A percentile compares a stretch with the other conserved stretches of the same genome.
Evolutionary conservation across 106 monocot genomes (phyloP).

Genomic region (Acorus calamus): DNA sequence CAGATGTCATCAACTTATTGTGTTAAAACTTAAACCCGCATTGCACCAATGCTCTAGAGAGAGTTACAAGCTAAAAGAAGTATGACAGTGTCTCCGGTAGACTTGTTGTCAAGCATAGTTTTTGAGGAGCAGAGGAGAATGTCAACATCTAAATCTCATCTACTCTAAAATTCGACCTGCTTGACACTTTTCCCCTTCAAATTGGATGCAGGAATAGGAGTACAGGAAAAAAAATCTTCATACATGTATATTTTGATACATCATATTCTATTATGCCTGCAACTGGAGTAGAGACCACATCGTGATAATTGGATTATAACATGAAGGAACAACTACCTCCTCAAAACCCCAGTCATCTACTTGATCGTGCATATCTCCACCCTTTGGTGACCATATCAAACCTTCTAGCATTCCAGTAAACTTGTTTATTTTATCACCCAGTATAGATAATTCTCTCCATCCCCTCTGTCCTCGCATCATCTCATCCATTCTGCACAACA

Average conservation of each 20-base stretch:
- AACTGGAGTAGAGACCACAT: too few relatives aligned
- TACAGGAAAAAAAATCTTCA: not conserved
- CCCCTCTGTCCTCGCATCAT: slow-evolving; percentile 96
- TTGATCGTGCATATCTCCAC: slow-evolving; percentile 40
- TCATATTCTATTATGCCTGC: not conserved
- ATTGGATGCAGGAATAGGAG: too few relatives aligned
- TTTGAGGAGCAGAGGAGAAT: too few relatives aligned
- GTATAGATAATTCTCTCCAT: slow-evolving; percentile 74
- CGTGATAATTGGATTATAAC: not conserved
- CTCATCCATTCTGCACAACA: slow-evolving; percentile 74
- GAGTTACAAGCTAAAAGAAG: too few relatives aligned
- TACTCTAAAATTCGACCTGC: too few relatives aligned
- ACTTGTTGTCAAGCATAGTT: too few relatives aligned
- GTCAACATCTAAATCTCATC: too few relatives aligned
- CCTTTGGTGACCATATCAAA: slow-evolving; percentile 81
- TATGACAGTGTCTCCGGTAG: too few relatives aligned
- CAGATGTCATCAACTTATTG: too few relatives aligned
- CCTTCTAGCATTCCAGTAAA: slow-evolving; percentile 90
- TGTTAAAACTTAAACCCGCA: too few relatives aligned
- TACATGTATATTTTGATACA: not conserved
- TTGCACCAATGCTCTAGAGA: too few relatives aligned
- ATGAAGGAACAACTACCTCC: slow-evolving; percentile 37
- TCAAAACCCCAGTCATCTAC: slow-evolving; percentile 75
- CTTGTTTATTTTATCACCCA: slow-evolving; percentile 81
- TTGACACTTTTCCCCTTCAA: too few relatives aligned